Conservation (phyloP, 192 early-diverging fungal genomes). For the Gamsiella multidivaricata region DNA sequence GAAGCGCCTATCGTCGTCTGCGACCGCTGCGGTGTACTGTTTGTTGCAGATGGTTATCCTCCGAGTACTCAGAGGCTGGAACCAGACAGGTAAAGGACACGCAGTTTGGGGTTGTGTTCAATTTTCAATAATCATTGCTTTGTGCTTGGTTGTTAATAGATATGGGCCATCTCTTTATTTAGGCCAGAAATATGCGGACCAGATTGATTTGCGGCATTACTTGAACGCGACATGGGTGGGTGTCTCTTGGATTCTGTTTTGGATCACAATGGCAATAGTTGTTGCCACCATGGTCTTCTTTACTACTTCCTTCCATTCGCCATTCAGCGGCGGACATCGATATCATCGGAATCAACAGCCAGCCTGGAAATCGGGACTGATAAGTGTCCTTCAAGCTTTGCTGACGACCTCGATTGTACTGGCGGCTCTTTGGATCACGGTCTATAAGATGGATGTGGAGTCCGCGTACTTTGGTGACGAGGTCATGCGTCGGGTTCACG, state of each 20-base stretch:
- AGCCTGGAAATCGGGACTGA: slow-evolving; percentile 11
- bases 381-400: slow-evolving; percentile 12
- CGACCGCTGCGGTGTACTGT: slow-evolving; percentile 13
- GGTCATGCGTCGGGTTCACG: slow-evolving; percentile 17
- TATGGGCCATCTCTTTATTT: background rate
- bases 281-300: slow-evolving; percentile 6
- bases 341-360: background rate
- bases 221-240: slow-evolving; percentile 40
- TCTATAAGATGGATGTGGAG: slow-evolving; percentile 51
- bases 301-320: background rate
- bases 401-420: slow-evolving; percentile 3
- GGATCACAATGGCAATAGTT: slow-evolving; percentile 5
- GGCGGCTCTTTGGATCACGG: slow-evolving; percentile 35
- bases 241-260: slow-evolving; percentile 52
- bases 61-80: slow-evolving; percentile 58
- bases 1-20: background rate
- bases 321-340: background rate
- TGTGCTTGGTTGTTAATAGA: background rate
- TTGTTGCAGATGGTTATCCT: slow-evolving; percentile 51
- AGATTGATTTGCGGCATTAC: slow-evolving; percentile 57
- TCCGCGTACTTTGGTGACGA: slow-evolving; percentile 20
- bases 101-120: background rate
- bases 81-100: slow-evolving; percentile 54
- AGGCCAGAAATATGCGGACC: slow-evolving; percentile 62
- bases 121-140: no score